Base-by-base conservation (phyloP, 2,329 filamentous ascomycete genomes). In the Tetracladium maxilliforme region DNA sequence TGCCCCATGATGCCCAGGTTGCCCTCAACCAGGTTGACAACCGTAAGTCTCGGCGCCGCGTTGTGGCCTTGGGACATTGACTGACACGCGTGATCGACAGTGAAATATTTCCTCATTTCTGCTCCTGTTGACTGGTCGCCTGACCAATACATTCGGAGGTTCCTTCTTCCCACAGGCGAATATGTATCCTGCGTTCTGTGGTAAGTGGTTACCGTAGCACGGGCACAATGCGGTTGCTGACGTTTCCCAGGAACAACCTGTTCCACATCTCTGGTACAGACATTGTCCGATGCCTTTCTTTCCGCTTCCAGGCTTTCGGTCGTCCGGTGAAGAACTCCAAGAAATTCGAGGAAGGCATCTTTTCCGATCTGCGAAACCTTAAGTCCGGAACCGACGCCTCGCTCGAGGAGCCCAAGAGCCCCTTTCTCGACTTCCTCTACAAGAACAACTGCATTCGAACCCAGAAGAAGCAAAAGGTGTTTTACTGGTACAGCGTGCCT, bases 401-500 rank as follows among this genome's bases (percentile, higher is more conserved):
- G 21, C 72, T 98, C 32, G 90, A 98, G 57, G 90, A 98, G 61
- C 90, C 90, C 28, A 98, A 98, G 67, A 95, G 87, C 57, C 77
- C 81, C 3, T 98, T 98, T 58, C 70, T 98, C 33, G 90, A 98
- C 55, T 98, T 95, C 52, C 66, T 98, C 22, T 98, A 98, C 72
- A 98, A 98, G 69, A 98, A 98, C 70, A 98, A 98, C 64, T 98
- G 90, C 67, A 98, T 98, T 42, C 77, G 90, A 41, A 98, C 90
- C 19, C 90, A 98, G 56, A 98, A 98, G 73, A 98, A 98, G 68
- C 90, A 98, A 49, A 98, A 98, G 64, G 90, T 98, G 37, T 98
- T 98, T 48, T 98, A 95, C 61, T 98, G 90, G 90, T 98, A 95
- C 58, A 94, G 86, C 59, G 90, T 98, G 23, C 90, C 90, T 2